These are phyloP conservation scores for Aegilops speltoides DNA, from an alignment of 176 grass and related monocot genomes.

Conservation along the genomic window DNA sequence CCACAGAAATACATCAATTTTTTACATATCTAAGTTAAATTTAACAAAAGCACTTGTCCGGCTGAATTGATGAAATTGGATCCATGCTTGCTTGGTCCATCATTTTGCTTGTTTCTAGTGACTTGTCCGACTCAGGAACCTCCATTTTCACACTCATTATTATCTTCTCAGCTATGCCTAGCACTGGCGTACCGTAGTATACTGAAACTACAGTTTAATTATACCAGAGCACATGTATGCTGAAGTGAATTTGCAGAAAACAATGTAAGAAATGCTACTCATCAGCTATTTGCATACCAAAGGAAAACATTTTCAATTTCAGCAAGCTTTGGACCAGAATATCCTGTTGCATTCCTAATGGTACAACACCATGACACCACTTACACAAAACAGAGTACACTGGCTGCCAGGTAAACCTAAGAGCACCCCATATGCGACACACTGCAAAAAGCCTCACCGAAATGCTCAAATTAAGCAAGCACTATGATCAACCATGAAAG, in stretches of 20 bases:
- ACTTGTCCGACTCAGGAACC: neutral
- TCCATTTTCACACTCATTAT: neutral
- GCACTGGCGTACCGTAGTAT: neutral
- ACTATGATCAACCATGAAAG: conserved; percentile 17
- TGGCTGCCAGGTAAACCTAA: neutral
- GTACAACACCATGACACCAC: conserved; percentile 25
- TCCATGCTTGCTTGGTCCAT: neutral
- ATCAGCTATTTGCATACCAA: neutral
- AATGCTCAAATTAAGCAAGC: conserved; percentile 42
- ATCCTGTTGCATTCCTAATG: neutral
- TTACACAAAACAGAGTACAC: conserved; percentile 13
- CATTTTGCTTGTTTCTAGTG: neutral
- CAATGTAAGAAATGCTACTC: neutral
- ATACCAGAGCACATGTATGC: neutral
- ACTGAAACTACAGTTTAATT: neutral
- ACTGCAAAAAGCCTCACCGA: conserved; percentile 29
- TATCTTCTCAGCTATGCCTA: neutral
- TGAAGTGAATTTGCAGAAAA: neutral
- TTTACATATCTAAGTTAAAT: no score
- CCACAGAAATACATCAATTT: no score
- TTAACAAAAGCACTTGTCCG: neutral
- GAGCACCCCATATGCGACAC: conserved; percentile 20
- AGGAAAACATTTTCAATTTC: neutral
- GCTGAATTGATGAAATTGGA: neutral
- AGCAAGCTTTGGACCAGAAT: neutral